phyloP scores from a whole-genome alignment of 2,329 filamentous ascomycete species.

The Bisporella sp. region DNA sequence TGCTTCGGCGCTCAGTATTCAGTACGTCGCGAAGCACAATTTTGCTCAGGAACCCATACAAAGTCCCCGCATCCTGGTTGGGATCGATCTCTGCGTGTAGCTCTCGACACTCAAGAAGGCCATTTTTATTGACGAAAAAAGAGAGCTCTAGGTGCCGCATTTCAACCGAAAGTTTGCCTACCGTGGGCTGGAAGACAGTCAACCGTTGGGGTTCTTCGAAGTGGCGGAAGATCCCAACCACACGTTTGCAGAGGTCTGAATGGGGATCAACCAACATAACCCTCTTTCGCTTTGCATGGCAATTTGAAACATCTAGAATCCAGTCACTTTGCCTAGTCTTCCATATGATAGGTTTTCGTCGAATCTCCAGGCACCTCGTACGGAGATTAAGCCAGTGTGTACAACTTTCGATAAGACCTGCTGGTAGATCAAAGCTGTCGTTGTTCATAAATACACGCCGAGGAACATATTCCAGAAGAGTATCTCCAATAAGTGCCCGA shows the following conservation, averaged over 20 bases:
- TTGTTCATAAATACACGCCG: conserved; percentile 22
- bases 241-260: conserved; percentile 30
- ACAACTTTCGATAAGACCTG: conserved; percentile 41
- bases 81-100: conserved; percentile 45
- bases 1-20: conserved; percentile 36
- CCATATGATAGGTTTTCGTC: conserved; percentile 38
- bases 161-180: conserved; percentile 35
- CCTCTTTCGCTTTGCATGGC: conserved; percentile 22
- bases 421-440: conserved; percentile 41
- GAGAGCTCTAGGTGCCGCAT: conserved; percentile 44
- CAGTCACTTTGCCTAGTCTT: conserved; percentile 31
- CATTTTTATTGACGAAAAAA: conserved; percentile 41
- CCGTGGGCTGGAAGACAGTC: conserved; percentile 38
- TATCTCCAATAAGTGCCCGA: conserved; percentile 26
- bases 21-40: conserved; percentile 43
- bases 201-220: conserved; percentile 42
- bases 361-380: conserved; percentile 42
- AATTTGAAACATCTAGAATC: conserved; percentile 28
- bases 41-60: conserved; percentile 53
- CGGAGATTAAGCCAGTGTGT: conserved; percentile 51
- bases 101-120: conserved; percentile 40
- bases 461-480: conserved; percentile 30
- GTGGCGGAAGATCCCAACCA: conserved; percentile 38
- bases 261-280: conserved; percentile 41
- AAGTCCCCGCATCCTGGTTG: conserved; percentile 51